Conservation (phyloP, 192 early-diverging fungal genomes). For the Radiomyces spectabilis region DNA sequence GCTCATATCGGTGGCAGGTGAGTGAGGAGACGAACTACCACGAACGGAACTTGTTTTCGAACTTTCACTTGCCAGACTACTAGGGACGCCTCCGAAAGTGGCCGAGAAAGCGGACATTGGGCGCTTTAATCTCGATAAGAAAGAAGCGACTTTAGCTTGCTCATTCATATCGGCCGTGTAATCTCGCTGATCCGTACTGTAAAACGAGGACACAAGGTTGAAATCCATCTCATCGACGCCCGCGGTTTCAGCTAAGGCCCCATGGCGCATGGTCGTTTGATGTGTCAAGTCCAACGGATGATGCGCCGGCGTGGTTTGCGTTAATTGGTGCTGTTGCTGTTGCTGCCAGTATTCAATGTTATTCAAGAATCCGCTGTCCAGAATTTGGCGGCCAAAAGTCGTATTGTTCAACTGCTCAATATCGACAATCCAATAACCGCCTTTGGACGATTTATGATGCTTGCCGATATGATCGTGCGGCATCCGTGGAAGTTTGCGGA, state of each 20-base stretch:
- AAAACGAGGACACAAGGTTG: slow-evolving; percentile 1
- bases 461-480: slow-evolving; percentile 24
- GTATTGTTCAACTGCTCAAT: slow-evolving; percentile 16
- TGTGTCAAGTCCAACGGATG: too few relatives aligned
- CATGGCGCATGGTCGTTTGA: background rate
- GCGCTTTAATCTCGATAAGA: slow-evolving; percentile 2
- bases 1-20: slow-evolving; percentile 12
- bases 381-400: slow-evolving; percentile 19
- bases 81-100: background rate
- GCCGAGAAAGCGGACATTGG: slow-evolving; percentile 1
- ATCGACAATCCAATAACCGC: slow-evolving; percentile 58
- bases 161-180: background rate
- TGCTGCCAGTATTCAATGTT: slow-evolving; percentile 21
- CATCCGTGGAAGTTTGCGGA: slow-evolving; percentile 66
- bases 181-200: background rate
- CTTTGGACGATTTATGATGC: slow-evolving; percentile 57
- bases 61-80: slow-evolving; percentile 8
- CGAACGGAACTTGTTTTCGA: slow-evolving; percentile 17
- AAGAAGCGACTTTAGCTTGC: background rate
- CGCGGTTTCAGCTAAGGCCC: background rate
- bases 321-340: slow-evolving; percentile 5
- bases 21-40: slow-evolving; percentile 8
- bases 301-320: too few relatives aligned
- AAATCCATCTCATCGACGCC: background rate
- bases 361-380: slow-evolving; percentile 16